Conservation (phyloP, 148 eudicot species). For the Arctostaphylos glauca region DNA sequence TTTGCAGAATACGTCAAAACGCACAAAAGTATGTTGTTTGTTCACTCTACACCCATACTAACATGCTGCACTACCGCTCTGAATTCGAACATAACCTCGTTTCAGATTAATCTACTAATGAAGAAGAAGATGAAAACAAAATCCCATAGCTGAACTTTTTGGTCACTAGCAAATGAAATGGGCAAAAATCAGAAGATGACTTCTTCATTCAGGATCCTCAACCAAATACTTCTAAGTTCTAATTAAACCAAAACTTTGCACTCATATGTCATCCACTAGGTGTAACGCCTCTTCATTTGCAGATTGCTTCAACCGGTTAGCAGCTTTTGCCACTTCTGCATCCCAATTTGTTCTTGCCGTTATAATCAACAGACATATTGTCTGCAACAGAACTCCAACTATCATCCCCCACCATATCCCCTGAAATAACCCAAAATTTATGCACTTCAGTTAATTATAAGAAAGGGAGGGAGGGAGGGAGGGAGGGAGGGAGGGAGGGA, state of each 20-base stretch:
- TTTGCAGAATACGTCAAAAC: no score
- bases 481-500: background rate
- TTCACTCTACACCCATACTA: no score
- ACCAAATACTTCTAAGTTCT: background rate
- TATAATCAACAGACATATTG: slow-evolving; percentile 39
- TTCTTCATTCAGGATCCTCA: background rate
- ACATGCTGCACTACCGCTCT: no score
- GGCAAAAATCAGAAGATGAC: background rate
- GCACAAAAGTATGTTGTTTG: no score
- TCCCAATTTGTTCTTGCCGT: slow-evolving; percentile 59
- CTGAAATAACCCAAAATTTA: slow-evolving; percentile 9
- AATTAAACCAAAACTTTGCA: background rate
- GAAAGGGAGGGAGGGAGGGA: background rate
- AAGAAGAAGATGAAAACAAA: background rate
- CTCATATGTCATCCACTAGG: slow-evolving; percentile 24
- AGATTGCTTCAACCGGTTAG: slow-evolving; percentile 42
- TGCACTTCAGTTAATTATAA: background rate
- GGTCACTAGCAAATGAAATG: background rate
- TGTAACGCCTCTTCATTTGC: slow-evolving; percentile 37
- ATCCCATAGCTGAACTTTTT: background rate
- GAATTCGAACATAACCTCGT: no score
- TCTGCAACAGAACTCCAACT: slow-evolving; percentile 49
- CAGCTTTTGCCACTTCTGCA: slow-evolving; percentile 49
- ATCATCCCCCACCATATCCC: slow-evolving; percentile 79
- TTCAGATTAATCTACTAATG: no score